Evolutionary conservation across 352 stramenopile genomes (phyloP), one percentile per base, ranked within the genome.

Genomic region (Nothophytophthora sp.): DNA sequence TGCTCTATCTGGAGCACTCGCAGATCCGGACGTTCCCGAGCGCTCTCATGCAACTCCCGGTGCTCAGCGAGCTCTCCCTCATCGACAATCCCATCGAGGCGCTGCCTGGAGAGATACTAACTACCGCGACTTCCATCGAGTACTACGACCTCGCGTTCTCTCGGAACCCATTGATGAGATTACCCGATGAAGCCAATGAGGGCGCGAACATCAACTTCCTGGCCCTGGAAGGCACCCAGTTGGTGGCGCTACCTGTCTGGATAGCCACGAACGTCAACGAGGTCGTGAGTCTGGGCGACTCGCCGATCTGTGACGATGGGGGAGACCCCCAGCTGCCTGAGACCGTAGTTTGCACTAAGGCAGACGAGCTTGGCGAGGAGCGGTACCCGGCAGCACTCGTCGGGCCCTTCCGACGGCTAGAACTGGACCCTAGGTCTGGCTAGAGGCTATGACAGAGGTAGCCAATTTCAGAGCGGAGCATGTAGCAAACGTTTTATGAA

Each of bases 1-100:
- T n/a, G n/a, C n/a, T n/a, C n/a, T 55, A 32, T 19, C 23, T 73
- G 24, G 70, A 81, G 30, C 48, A 64, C 44, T 50, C 53, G 10
- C 44, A 34, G 7, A 15, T 77, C 9, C 42, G 38, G 2, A 40
- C 40, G 46, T 70, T 77, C 29, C 70, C 66, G 9, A 23, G 27
- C 3, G 45, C 48, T 13, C 27, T 81, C 2, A 28, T 47, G n/a
- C 23, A 56, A 15, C 12, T 70, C 8, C 41, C 23, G 6, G 35
- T 22, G 16, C 19, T 72, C 9, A 50, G 57, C 18, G 59, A 69
- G 20, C 36, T 76, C 5, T 73, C 61, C 9, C 50, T 73, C 5
- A 58, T 65, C 22, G 63, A 54, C 33, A 76, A 76, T 18, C 24
- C 15, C 2, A 73, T 76, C 23, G 5, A 45, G 4, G 18, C 13